Evolutionary conservation across 1,284 basidiomycete species (phyloP).

Genomic region (Boletus subluridellus): DNA sequence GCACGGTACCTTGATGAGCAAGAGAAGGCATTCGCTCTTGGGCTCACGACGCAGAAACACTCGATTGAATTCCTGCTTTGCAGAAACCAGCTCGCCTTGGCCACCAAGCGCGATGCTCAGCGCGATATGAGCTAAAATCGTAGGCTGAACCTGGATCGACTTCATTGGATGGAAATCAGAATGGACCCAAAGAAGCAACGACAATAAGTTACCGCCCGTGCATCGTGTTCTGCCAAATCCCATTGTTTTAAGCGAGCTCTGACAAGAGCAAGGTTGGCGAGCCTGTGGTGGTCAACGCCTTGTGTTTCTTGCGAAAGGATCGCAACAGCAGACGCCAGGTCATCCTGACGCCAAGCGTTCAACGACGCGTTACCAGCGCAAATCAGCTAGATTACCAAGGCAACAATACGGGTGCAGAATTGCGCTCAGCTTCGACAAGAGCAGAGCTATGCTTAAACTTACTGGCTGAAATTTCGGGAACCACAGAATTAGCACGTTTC

Average conservation of each 20-base stretch:
- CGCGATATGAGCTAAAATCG: neutral
- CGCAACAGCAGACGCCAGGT: neutral
- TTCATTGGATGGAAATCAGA: neutral
- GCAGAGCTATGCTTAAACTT: neutral
- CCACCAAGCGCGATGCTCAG: neutral
- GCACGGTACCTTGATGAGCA: neutral
- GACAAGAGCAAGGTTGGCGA: neutral
- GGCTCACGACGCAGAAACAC: neutral
- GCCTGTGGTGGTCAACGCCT: neutral
- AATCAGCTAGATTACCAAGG: neutral
- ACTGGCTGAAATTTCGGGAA: neutral
- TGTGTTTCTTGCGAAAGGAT: neutral
- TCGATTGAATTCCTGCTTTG: neutral
- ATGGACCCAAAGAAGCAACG: neutral
- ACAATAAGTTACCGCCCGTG: neutral
- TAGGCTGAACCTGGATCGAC: neutral
- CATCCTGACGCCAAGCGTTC: neutral
- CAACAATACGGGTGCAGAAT: neutral
- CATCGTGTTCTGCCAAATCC: neutral
- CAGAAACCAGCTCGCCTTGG: neutral
- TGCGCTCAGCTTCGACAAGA: neutral
- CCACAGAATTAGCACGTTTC: neutral
- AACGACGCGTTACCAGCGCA: neutral
- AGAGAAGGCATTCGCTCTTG: neutral
- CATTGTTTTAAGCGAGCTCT: neutral